phyloP scores from a whole-genome alignment of 257 asterid genomes.

The Verbascum thapsus region DNA sequence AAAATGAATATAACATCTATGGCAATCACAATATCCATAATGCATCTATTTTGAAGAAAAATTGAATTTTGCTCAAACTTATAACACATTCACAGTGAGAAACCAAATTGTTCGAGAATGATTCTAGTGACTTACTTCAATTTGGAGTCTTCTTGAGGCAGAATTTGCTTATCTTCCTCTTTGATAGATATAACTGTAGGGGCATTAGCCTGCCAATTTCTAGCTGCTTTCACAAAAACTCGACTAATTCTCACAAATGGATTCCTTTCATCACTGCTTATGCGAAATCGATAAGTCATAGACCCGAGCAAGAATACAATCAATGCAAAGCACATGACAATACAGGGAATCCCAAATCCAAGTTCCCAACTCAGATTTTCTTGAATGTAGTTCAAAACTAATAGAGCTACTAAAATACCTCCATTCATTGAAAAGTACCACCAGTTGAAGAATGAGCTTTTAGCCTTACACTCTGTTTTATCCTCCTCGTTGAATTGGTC shows the following conservation, averaged over 20 bases:
- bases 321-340: slow-evolving; percentile 48
- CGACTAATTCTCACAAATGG: slow-evolving; percentile 33
- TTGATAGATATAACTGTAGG: slow-evolving; percentile 2
- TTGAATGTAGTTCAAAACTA: slow-evolving; percentile 49
- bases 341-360: slow-evolving; percentile 62
- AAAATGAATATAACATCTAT: neutral
- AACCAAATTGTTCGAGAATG: no score
- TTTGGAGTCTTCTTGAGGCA: slow-evolving; percentile 18
- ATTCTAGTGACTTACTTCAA: slow-evolving; percentile 31
- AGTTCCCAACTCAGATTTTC: slow-evolving; percentile 60
- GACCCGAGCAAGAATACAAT: slow-evolving; percentile 43
- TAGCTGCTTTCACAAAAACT: slow-evolving; percentile 34
- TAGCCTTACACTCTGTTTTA: slow-evolving; percentile 33
- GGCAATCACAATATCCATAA: no score
- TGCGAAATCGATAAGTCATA: slow-evolving; percentile 43
- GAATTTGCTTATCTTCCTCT: slow-evolving; percentile 23
- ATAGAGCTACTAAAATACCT: slow-evolving; percentile 30
- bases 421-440: slow-evolving; percentile 37
- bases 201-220: slow-evolving; percentile 27
- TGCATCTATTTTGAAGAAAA: no score
- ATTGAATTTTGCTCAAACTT: no score
- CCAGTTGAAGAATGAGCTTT: slow-evolving; percentile 47
- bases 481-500: slow-evolving; percentile 41
- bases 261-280: slow-evolving; percentile 18
- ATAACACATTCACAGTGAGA: no score